Evolutionary conservation across 352 stramenopile species (phyloP).

Genomic region (Phytophthora pseudosyringae): DNA sequence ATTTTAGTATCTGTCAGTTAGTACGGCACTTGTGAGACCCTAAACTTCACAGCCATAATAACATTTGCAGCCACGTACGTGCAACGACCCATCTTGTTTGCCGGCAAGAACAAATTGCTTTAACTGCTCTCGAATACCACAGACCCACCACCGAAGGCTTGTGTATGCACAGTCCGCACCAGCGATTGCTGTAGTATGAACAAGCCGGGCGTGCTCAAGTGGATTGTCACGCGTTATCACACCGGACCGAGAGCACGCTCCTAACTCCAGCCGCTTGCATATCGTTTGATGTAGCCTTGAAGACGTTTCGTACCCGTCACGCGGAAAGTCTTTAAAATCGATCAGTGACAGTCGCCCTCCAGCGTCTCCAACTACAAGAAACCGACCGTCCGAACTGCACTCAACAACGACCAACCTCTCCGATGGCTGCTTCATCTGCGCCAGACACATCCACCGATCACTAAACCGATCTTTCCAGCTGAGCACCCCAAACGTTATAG

Average conservation of each 20-base stretch:
- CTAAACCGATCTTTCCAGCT: constrained; percentile 67
- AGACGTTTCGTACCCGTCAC: background rate
- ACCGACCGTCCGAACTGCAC: constrained; percentile 41
- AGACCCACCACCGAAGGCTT: constrained; percentile 42
- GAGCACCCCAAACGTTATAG: constrained; percentile 44
- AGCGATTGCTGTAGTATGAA: constrained; percentile 12
- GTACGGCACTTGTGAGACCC: background rate
- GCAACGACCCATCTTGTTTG: constrained; percentile 46
- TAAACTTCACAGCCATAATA: background rate
- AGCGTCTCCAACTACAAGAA: constrained; percentile 36
- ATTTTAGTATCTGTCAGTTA: constrained; percentile 27
- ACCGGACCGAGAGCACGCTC: constrained; percentile 38
- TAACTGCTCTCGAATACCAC: constrained; percentile 4
- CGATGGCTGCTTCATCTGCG: constrained; percentile 27
- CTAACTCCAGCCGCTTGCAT: constrained; percentile 38
- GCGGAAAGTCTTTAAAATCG: constrained; percentile 40
- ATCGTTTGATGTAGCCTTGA: background rate
- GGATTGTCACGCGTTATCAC: constrained; percentile 41
- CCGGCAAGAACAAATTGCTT: constrained; percentile 44
- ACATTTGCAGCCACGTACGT: constrained; percentile 21
- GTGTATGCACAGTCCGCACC: constrained; percentile 19
- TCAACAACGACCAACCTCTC: constrained; percentile 22
- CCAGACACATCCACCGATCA: constrained; percentile 50
- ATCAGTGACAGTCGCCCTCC: constrained; percentile 41
- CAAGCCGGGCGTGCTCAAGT: constrained; percentile 44